phyloP scores from a whole-genome alignment of 441 rosid genomes.

The Adansonia gregorii region DNA sequence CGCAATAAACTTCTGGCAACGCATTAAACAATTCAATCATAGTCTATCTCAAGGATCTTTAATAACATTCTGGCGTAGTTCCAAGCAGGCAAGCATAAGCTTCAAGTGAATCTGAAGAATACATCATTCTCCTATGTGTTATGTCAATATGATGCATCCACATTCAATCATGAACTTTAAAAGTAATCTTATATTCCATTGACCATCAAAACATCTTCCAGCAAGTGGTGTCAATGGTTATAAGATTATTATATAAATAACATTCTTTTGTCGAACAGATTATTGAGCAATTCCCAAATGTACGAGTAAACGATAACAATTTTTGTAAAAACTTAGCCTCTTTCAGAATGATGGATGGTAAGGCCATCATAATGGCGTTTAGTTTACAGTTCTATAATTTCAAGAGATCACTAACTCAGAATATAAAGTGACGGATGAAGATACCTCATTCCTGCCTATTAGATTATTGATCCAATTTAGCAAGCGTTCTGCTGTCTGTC shows the following conservation, averaged over 20 bases:
- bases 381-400: background rate
- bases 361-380: conserved; percentile 3
- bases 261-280: background rate
- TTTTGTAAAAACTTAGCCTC: conserved; percentile 7
- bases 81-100: background rate
- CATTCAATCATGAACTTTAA: background rate
- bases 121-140: background rate
- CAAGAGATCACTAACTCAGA: background rate
- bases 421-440: conserved; percentile 19
- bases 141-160: background rate
- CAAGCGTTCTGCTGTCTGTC: conserved; percentile 81
- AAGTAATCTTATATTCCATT: background rate
- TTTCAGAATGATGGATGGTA: background rate
- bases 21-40: background rate
- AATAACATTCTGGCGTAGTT: background rate
- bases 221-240: background rate
- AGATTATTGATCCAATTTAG: conserved; percentile 89
- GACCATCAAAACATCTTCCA: background rate
- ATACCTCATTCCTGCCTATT: conserved; percentile 65
- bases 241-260: background rate
- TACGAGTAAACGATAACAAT: background rate
- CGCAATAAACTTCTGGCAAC: background rate
- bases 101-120: background rate
- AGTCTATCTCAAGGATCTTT: background rate
- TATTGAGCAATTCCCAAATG: conserved; percentile 10